Evolutionary conservation across 306 rosid genomes (phyloP).

Genomic region (Amphicarpaea edgeworthii): DNA sequence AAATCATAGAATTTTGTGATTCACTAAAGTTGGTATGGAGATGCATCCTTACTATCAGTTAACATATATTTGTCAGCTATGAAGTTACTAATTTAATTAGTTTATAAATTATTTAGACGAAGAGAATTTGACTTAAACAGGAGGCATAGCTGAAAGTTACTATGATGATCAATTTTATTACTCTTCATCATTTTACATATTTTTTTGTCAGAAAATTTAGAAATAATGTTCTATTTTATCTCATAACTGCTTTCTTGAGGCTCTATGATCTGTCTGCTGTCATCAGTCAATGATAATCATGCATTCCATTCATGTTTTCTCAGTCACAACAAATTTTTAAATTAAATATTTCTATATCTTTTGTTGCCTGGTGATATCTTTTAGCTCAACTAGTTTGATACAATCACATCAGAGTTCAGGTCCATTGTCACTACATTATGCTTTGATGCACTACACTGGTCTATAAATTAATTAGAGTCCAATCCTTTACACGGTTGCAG

Average conservation of each 20-base stretch:
- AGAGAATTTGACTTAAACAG: conserved; percentile 4
- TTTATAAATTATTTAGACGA: background rate
- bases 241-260: background rate
- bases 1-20: background rate
- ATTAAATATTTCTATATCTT: background rate
- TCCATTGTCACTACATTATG: background rate
- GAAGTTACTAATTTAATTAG: background rate
- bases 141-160: background rate
- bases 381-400: conserved; percentile 20
- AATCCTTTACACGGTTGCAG: conserved; percentile 48
- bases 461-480: background rate
- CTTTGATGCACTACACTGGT: background rate
- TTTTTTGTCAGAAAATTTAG: background rate
- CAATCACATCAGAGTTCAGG: background rate
- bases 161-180: background rate
- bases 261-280: background rate
- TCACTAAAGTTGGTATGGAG: background rate
- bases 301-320: background rate
- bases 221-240: background rate
- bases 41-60: background rate
- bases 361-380: background rate
- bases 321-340: background rate
- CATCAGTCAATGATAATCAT: background rate
- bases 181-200: background rate
- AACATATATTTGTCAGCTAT: background rate